Conservation (phyloP, 805 yeast species). For the Starmera quercuum region DNA sequence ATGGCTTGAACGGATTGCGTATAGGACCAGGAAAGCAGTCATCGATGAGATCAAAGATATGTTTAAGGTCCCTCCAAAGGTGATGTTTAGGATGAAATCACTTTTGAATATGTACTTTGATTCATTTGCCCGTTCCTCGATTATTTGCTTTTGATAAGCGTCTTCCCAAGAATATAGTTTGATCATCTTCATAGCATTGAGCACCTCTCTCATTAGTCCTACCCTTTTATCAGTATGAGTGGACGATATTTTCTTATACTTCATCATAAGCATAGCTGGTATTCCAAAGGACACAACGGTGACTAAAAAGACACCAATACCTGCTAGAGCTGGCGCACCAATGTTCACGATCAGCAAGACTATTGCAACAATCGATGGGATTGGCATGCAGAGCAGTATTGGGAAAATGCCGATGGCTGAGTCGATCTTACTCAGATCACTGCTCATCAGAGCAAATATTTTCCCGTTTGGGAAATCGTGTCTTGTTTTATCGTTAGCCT, state of each 20-base stretch:
- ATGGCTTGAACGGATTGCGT: constrained; percentile 26
- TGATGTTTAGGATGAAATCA: constrained; percentile 50
- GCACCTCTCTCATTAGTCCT: constrained; percentile 49
- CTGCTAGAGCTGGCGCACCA: constrained; percentile 64
- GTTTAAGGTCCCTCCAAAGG: constrained; percentile 42
- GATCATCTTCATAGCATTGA: constrained; percentile 58
- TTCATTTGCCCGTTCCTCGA: constrained; percentile 49
- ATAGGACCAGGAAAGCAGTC: constrained; percentile 39
- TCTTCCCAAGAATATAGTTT: constrained; percentile 85
- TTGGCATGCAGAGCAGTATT: constrained; percentile 44
- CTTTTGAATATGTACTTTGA: constrained; percentile 46
- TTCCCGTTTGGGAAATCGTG: constrained; percentile 50
- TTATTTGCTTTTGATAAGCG: constrained; percentile 52
- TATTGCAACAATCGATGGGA: constrained; percentile 56
- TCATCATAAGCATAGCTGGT: constrained; percentile 40
- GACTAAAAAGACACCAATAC: constrained; percentile 46
- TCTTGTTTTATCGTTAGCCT: constrained; percentile 43
- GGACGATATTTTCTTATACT: constrained; percentile 44
- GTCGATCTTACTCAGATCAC: constrained; percentile 71
- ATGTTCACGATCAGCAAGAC: constrained; percentile 56
- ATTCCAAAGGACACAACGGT: constrained; percentile 38
- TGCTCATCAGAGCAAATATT: constrained; percentile 66
- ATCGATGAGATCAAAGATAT: constrained; percentile 47
- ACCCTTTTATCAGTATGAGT: constrained; percentile 60
- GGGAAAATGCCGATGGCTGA: constrained; percentile 57